Evolutionary conservation across 176 grass and related monocot genomes (phyloP).

Genomic region (Eleusine indica): DNA sequence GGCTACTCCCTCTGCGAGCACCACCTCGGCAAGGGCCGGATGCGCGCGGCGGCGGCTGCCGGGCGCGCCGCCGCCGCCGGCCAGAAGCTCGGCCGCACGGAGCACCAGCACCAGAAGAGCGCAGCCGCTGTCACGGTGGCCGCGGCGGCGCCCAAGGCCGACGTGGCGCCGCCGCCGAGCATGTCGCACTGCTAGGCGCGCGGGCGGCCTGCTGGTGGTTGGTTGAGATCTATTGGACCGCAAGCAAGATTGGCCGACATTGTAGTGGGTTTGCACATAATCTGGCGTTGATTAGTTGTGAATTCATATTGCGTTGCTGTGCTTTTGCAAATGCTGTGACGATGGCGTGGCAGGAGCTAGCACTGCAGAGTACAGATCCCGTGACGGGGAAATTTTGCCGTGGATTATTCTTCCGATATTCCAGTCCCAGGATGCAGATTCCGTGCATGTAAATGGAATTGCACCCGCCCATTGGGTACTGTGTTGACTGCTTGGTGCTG

Average conservation of each 20-base stretch:
- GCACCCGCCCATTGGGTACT: not conserved
- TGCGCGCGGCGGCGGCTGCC: conserved; percentile 22
- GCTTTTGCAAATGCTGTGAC: conserved; percentile 4
- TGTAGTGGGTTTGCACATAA: conserved; percentile 33
- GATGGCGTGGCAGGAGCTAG: not conserved
- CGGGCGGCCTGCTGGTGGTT: not conserved
- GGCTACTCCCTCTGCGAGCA: conserved; percentile 95
- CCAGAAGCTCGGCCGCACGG: conserved; percentile 59
- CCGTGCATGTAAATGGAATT: not conserved
- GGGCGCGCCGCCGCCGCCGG: not conserved
- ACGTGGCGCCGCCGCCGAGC: conserved; percentile 1
- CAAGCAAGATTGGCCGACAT: conserved; percentile 4
- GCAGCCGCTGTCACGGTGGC: not conserved
- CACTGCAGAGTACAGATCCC: not conserved
- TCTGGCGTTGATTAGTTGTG: conserved; percentile 6
- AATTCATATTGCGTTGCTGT: conserved; percentile 4
- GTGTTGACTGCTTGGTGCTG: conserved; percentile 5
- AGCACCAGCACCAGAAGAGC: conserved; percentile 22
- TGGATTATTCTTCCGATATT: not conserved
- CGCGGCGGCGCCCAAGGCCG: not conserved
- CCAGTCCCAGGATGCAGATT: not conserved
- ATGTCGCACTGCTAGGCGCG: conserved; percentile 5
- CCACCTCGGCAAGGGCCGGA: conserved; percentile 89
- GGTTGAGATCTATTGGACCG: not conserved
- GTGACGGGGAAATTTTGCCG: not conserved